These are phyloP conservation scores for Podospora pseudopauciseta DNA, from an alignment of 495 filamentous ascomycete species.

Conservation along the genomic window DNA sequence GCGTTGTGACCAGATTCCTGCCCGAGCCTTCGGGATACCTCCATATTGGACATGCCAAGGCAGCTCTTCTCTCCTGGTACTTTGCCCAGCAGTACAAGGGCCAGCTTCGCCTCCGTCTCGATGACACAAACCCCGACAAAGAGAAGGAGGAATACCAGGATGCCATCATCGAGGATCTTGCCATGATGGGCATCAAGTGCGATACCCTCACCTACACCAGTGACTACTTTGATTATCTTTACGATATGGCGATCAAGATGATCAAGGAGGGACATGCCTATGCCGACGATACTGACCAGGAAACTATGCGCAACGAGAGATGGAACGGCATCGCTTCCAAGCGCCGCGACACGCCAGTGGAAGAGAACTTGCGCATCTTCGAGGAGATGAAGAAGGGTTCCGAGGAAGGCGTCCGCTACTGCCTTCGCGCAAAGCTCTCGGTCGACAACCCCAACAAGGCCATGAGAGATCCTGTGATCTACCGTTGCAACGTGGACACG, in stretches of 20 bases:
- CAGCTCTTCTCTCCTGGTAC: slow-evolving; percentile 87
- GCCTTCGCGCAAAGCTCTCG: slow-evolving; percentile 86
- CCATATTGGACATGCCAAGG: slow-evolving; percentile 92
- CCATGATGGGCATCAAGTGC: slow-evolving; percentile 79
- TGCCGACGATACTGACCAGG: slow-evolving; percentile 83
- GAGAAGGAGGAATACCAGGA: slow-evolving; percentile 92
- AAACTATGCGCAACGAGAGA: slow-evolving; percentile 77
- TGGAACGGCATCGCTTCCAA: slow-evolving; percentile 70
- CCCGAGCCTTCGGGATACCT: slow-evolving; percentile 96
- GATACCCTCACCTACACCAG: slow-evolving; percentile 76
- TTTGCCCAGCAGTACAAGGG: slow-evolving; percentile 88
- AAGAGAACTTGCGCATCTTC: slow-evolving; percentile 76
- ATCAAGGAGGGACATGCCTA: slow-evolving; percentile 86
- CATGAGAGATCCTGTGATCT: slow-evolving; percentile 90
- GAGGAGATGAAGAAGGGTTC: slow-evolving; percentile 85
- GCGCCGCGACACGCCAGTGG: slow-evolving; percentile 69
- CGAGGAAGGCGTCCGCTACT: slow-evolving; percentile 71
- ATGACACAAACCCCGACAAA: slow-evolving; percentile 91
- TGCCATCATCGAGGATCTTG: slow-evolving; percentile 80
- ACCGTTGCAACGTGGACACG: slow-evolving; percentile 74
- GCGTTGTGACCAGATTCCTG: slow-evolving; percentile 89
- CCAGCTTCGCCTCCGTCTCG: slow-evolving; percentile 76
- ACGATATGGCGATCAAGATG: slow-evolving; percentile 70
- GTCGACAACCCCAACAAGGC: slow-evolving; percentile 80
- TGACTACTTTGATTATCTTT: slow-evolving; percentile 87